A percentile compares a stretch with the other conserved stretches of the same genome.
Evolutionary conservation across 495 filamentous ascomycete genomes (phyloP).

Genomic region (Podospora pseudocomata): DNA sequence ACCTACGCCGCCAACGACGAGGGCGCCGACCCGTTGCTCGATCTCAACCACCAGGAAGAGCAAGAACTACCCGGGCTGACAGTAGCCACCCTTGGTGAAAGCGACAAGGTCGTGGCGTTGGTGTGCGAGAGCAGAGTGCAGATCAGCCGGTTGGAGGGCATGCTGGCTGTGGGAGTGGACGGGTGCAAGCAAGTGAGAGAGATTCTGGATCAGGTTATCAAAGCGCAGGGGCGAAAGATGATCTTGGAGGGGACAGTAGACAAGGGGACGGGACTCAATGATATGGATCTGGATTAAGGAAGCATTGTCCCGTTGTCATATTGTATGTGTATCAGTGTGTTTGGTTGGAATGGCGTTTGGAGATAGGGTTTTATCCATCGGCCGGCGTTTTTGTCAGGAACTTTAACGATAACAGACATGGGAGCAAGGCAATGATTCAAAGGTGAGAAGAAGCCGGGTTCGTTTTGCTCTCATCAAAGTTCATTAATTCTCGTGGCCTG

Average conservation of each 20-base stretch:
- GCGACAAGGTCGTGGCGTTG: conserved; percentile 71
- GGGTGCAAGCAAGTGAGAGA: conserved; percentile 83
- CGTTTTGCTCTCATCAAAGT: background rate
- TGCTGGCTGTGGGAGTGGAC: conserved; percentile 88
- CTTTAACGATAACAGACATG: background rate
- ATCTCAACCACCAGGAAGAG: conserved; percentile 83
- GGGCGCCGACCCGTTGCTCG: conserved; percentile 78
- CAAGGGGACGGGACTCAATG: conserved; percentile 38
- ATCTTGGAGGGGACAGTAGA: conserved; percentile 56
- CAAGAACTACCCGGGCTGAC: conserved; percentile 87
- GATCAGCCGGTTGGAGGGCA: conserved; percentile 73
- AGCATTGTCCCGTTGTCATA: background rate
- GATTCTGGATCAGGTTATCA: conserved; percentile 68
- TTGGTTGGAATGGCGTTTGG: background rate
- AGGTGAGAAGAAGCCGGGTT: background rate
- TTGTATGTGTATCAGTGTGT: background rate
- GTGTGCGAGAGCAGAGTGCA: conserved; percentile 83
- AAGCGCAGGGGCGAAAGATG: conserved; percentile 60
- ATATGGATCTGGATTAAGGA: conserved; percentile 42
- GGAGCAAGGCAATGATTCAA: background rate
- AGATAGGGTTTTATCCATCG: background rate
- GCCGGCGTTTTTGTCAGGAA: background rate
- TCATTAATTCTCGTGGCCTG: background rate
- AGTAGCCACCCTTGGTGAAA: conserved; percentile 68
- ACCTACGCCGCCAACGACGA: conserved; percentile 62